These are phyloP conservation scores for Porphyrellus cyaneotinctus DNA, from an alignment of 768 basidiomycete species.

Conservation along the genomic window DNA sequence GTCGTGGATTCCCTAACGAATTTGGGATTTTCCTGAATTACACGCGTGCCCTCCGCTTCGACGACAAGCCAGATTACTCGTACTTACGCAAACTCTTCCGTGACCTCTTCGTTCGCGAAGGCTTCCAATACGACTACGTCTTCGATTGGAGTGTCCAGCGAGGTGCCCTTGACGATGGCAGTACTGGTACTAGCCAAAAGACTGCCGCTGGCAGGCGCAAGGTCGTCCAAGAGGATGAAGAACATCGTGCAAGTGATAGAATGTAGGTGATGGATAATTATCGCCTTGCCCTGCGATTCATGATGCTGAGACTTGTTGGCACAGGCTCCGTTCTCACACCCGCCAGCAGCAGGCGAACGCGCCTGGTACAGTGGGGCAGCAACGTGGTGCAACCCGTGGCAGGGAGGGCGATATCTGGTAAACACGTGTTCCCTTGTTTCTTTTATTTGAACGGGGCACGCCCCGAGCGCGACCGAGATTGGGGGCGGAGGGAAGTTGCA, in stretches of 20 bases:
- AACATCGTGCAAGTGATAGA: constrained; percentile 75
- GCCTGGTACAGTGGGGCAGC: constrained; percentile 46
- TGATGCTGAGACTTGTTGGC: constrained; percentile 12
- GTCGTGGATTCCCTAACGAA: constrained; percentile 99
- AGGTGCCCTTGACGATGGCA: constrained; percentile 61
- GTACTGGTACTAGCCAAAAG: constrained; percentile 59
- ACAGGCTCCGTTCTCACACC: constrained; percentile 81
- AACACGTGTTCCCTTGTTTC: constrained; percentile 27
- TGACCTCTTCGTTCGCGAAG: constrained; percentile 94
- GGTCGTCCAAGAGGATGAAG: constrained; percentile 82
- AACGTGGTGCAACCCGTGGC: constrained; percentile 37
- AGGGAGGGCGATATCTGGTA: constrained; percentile 49
- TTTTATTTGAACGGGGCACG: constrained; percentile 36
- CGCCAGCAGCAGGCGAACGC: constrained; percentile 68
- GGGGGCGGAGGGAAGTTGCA: constrained; percentile 35
- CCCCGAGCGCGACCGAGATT: constrained; percentile 44
- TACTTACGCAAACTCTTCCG: constrained; percentile 99
- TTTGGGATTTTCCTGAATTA: constrained; percentile 99
- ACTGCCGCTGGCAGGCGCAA: constrained; percentile 63
- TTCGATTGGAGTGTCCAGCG: constrained; percentile 98
- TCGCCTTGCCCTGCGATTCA: constrained; percentile 10
- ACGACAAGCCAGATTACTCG: constrained; percentile 99
- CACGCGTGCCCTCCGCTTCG: constrained; percentile 96
- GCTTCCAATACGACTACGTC: constrained; percentile 99
- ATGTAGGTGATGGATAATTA: constrained; percentile 56